phyloP scores from a whole-genome alignment of 2,329 filamentous ascomycete genomes.

The Pseudogymnoascus sp. region DNA sequence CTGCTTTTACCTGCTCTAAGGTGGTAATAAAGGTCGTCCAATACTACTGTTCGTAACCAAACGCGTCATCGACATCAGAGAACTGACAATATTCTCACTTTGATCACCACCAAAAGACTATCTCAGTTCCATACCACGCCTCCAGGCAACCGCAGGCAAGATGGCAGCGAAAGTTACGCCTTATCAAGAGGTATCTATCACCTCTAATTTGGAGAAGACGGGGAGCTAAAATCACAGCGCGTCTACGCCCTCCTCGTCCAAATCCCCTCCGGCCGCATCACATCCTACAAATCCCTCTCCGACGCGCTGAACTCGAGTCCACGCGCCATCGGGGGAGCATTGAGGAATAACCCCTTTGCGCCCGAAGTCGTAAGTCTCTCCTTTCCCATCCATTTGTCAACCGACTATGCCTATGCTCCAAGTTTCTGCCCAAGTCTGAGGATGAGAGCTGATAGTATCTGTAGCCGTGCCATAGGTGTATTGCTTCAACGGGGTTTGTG shows the following conservation, averaged over 20 bases:
- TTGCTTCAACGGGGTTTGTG: slow-evolving; percentile 29
- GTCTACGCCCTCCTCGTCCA: slow-evolving; percentile 55
- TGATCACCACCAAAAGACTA: not conserved
- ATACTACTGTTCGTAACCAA: not conserved
- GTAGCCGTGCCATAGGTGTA: not conserved
- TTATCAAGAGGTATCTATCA: not conserved
- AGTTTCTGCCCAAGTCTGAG: not conserved
- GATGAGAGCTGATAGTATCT: not conserved
- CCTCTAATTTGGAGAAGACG: not conserved
- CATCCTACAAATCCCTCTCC: slow-evolving; percentile 54
- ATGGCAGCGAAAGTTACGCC: not conserved
- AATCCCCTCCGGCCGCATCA: slow-evolving; percentile 53
- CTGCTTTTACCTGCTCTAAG: not conserved
- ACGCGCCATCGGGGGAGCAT: slow-evolving; percentile 56
- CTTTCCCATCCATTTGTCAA: no score
- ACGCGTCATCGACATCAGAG: no score
- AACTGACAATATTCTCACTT: not conserved
- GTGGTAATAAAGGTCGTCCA: not conserved
- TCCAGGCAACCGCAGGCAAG: not conserved
- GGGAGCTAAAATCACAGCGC: slow-evolving; percentile 17
- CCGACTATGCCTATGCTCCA: no score
- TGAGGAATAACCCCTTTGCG: slow-evolving; percentile 56
- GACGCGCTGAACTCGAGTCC: slow-evolving; percentile 52
- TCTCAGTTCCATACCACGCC: not conserved
- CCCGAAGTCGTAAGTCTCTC: slow-evolving; percentile 45